phyloP scores from a whole-genome alignment of 73 alveolate species.

The Paramecium biaurelia region DNA sequence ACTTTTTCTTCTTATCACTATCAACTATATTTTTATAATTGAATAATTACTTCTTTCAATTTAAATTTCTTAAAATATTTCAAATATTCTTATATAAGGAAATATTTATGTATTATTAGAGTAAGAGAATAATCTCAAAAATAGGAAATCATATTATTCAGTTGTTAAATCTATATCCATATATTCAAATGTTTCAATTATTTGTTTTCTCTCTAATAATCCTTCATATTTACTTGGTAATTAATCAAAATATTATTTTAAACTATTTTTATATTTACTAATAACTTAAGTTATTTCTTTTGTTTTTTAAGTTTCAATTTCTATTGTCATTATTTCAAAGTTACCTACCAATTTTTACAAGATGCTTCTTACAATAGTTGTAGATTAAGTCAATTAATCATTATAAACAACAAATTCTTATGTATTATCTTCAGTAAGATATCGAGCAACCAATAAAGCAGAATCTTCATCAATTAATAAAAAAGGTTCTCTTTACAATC shows the following conservation, averaged over 20 bases:
- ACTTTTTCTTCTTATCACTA: background rate
- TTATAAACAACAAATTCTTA: constrained; percentile 25
- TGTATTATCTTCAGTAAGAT: constrained; percentile 32
- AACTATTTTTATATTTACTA: constrained; percentile 35
- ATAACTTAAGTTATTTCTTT: constrained; percentile 27
- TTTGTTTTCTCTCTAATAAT: constrained; percentile 3
- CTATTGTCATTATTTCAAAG: background rate
- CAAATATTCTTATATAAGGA: constrained; percentile 4
- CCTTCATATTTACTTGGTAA: constrained; percentile 45
- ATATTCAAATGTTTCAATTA: constrained; percentile 21
- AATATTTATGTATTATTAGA: background rate
- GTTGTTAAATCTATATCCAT: constrained; percentile 30
- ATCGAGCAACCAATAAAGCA: constrained; percentile 10
- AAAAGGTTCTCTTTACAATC: constrained; percentile 39
- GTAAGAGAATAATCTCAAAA: background rate
- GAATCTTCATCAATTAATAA: constrained; percentile 41
- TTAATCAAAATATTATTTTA: constrained; percentile 25
- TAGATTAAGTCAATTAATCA: constrained; percentile 35
- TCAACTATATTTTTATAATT: background rate
- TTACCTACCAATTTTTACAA: background rate
- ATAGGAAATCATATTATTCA: constrained; percentile 24
- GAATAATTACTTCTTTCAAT: background rate
- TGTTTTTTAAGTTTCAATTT: background rate
- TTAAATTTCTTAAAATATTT: background rate
- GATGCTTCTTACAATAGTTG: constrained; percentile 27